These are phyloP conservation scores for Cladosporium sp. DNA, from an alignment of 2,329 filamentous ascomycete genomes.

Conservation along the genomic window DNA sequence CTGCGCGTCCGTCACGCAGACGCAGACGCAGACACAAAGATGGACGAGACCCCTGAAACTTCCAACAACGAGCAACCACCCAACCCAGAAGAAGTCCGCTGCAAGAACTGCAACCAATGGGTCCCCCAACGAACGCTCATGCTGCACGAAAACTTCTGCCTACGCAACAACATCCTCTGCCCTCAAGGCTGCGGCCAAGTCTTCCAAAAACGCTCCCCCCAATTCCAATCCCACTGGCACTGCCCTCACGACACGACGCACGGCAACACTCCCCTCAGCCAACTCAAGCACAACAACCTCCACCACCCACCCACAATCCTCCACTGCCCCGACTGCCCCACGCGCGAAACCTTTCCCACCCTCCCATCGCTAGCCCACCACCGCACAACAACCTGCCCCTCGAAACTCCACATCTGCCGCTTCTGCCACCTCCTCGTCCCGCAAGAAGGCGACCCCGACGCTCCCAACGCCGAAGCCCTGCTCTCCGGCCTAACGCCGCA, in stretches of 20 bases:
- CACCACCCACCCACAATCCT: slow-evolving; percentile 59
- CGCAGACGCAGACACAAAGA: slow-evolving; percentile 17
- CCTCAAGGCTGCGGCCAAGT: slow-evolving; percentile 68
- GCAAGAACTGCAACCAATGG: slow-evolving; percentile 82
- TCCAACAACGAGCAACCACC: slow-evolving; percentile 32
- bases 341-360: slow-evolving; percentile 63
- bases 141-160: slow-evolving; percentile 89
- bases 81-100: slow-evolving; percentile 67
- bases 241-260: slow-evolving; percentile 68
- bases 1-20: slow-evolving; percentile 38
- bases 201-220: slow-evolving; percentile 76
- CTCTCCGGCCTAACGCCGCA: slow-evolving; percentile 86
- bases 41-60: neutral
- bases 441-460: slow-evolving; percentile 77
- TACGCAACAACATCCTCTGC: slow-evolving; percentile 82
- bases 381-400: slow-evolving; percentile 77
- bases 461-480: slow-evolving; percentile 74
- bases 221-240: slow-evolving; percentile 85
- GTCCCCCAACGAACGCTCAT: slow-evolving; percentile 77
- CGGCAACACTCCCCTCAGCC: slow-evolving; percentile 62
- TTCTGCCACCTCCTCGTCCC: slow-evolving; percentile 96
- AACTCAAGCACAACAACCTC: slow-evolving; percentile 66
- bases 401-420: slow-evolving; percentile 85
- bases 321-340: slow-evolving; percentile 60
- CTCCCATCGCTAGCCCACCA: slow-evolving; percentile 76